Percentiles rank a stretch among this genome's conserved stretches.
Conservation (phyloP, 371 early-diverging fungal genomes). For the Mucor mucedo region DNA sequence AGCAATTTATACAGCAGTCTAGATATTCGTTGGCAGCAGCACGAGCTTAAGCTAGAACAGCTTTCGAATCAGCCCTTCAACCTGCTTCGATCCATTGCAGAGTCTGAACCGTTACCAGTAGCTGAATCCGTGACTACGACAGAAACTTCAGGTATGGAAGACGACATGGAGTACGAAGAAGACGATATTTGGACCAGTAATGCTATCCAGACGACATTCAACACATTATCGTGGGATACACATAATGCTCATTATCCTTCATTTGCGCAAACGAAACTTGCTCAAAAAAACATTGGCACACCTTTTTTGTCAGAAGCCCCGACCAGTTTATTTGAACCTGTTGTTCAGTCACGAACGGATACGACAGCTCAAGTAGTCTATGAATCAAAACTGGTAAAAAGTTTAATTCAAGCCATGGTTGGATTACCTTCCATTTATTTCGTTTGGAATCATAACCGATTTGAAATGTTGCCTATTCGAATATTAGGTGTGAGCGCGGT, state of each 20-base stretch:
- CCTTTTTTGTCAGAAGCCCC: constrained; percentile 53
- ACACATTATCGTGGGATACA: constrained; percentile 30
- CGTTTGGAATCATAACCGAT: constrained; percentile 23
- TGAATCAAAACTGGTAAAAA: constrained; percentile 28
- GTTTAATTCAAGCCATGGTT: constrained; percentile 31
- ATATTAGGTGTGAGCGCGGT: constrained; percentile 48
- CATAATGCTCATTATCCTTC: constrained; percentile 13
- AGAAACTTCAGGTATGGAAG: neutral
- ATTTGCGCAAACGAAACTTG: constrained; percentile 15
- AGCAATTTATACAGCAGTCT: neutral
- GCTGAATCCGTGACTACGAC: neutral
- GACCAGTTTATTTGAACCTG: constrained; percentile 33
- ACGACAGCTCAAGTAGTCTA: constrained; percentile 3
- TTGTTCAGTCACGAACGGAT: constrained; percentile 25
- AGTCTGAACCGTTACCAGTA: neutral
- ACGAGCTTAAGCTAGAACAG: constrained; percentile 1
- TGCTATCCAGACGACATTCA: constrained; percentile 1
- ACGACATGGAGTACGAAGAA: constrained; percentile 12
- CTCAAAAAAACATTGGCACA: constrained; percentile 25
- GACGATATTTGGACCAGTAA: constrained; percentile 14
- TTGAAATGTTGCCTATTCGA: constrained; percentile 30
- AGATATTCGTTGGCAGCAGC: constrained; percentile 13
- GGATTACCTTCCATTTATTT: constrained; percentile 42
- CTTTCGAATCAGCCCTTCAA: constrained; percentile 19
- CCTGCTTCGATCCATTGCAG: constrained; percentile 3